A percentile compares a stretch with the other conserved stretches of the same genome.
Conservation (phyloP, 495 filamentous ascomycete species). For the Lasiosphaeria hispida region DNA sequence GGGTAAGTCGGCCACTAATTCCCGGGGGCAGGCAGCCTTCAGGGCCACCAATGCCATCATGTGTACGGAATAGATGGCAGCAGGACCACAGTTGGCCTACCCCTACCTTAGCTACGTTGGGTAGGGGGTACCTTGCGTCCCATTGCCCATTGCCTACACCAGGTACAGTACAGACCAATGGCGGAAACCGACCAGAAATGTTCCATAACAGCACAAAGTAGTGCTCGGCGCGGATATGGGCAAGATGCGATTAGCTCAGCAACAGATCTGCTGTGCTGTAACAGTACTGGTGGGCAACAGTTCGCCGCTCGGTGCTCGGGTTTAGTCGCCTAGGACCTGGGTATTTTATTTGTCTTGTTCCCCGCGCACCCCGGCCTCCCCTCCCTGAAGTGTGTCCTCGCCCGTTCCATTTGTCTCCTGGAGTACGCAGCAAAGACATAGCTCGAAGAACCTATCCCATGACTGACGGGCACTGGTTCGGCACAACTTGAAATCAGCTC, state of each 20-base stretch:
- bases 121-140: no score
- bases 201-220: neutral
- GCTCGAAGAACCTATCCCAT: neutral
- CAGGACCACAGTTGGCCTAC: no score
- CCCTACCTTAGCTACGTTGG: no score
- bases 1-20: no score
- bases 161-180: no score
- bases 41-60: no score
- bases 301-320: no score
- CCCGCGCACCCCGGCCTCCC: neutral
- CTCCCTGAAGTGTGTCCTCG: neutral
- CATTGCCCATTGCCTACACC: no score
- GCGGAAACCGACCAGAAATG: no score
- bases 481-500: neutral
- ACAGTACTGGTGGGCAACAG: neutral
- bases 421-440: no score
- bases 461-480: constrained; percentile 3
- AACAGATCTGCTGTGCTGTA: neutral
- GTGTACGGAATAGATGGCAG: no score
- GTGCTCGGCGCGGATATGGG: neutral
- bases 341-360: neutral
- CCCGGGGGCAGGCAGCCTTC: no score
- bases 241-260: constrained; percentile 14
- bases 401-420: neutral
- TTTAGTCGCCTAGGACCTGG: neutral